Base-by-base conservation (phyloP, 2,329 filamentous ascomycete genomes). In the Microthyrium microscopicum region DNA sequence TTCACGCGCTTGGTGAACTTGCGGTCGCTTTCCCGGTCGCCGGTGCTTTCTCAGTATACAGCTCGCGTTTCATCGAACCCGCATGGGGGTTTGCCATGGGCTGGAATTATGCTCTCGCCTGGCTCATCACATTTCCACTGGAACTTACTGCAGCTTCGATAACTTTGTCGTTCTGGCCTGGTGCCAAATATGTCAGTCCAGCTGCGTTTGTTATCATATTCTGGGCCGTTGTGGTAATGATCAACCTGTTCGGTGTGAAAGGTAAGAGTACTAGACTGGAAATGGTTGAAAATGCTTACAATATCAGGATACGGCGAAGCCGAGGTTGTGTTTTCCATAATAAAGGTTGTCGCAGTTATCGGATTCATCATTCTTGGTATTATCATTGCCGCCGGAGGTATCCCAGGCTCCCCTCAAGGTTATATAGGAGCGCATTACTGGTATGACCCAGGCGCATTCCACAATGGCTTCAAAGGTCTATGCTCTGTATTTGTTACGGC, bases 11-110 rank as follows among this genome's bases (percentile, higher is more conserved):
- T 18, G 87, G 87, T 41, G 87, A 95, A 55, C 70, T 95, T 55
- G 82, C 85, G 12, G 84, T 94, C 13, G 59, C 84, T 9, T 94
- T 87, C 45, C 87, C 87, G 3, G 78, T 94, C 17, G 80, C 85
- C 16, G 87, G 87, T 36, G 91, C 84, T 3, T 95, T 94, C 51
- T 82, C 83, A 1, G 76, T 83, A 5, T 94, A 85, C 58, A 89
- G 85, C 13, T 93, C 83, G 20, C 73, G 87, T 13, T 94, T 95
- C 47, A 56, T 95, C 13, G 84, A 94, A 48, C 87, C 85, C 1
- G 85, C 85, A 1, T 93, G 83, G 83, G 84, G 84, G 0, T 92
- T 92, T 49, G 81, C 83, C 29, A 91, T 93, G 80, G 84, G 83
- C 12, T 92, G 83, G 83, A 92, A 91, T 66, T 91, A 93, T 52